These are phyloP conservation scores for Thamnidium elegans DNA, from an alignment of 192 early-diverging fungal genomes.

Conservation along the genomic window DNA sequence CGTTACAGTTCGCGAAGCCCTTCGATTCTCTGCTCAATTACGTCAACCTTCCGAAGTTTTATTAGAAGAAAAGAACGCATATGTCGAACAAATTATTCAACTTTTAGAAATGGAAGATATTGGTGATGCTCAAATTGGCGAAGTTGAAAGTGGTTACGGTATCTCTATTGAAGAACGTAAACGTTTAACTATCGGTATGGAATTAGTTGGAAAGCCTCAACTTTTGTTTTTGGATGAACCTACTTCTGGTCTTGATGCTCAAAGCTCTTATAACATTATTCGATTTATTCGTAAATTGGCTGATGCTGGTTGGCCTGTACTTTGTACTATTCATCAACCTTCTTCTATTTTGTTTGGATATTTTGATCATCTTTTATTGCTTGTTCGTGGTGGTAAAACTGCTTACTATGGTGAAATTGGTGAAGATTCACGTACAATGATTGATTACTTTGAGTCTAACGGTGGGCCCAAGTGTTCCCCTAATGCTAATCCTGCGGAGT, in stretches of 20 bases:
- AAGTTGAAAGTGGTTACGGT: constrained; percentile 52
- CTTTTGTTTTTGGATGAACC: constrained; percentile 78
- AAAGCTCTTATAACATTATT: constrained; percentile 72
- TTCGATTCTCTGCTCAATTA: constrained; percentile 77
- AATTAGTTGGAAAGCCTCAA: constrained; percentile 73
- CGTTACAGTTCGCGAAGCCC: constrained; percentile 88
- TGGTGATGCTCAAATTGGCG: constrained; percentile 55
- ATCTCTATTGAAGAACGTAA: constrained; percentile 82
- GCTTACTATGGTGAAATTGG: constrained; percentile 84
- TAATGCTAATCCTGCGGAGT: constrained; percentile 78
- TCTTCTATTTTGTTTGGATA: constrained; percentile 76
- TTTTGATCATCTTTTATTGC: constrained; percentile 79
- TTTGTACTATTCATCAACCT: constrained; percentile 87
- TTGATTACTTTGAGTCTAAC: constrained; percentile 69
- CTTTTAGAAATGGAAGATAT: constrained; percentile 63
- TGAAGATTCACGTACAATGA: constrained; percentile 57
- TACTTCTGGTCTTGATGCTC: constrained; percentile 73
- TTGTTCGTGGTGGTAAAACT: constrained; percentile 77
- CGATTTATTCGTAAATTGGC: constrained; percentile 69
- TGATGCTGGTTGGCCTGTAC: constrained; percentile 65
- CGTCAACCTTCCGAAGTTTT: constrained; percentile 58
- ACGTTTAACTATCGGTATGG: constrained; percentile 80
- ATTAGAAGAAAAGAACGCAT: constrained; percentile 42
- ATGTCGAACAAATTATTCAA: constrained; percentile 50
- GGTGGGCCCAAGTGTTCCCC: constrained; percentile 67